Evolutionary conservation across 148 eudicot genomes (phyloP).

Genomic region (Gaultheria prostrata): DNA sequence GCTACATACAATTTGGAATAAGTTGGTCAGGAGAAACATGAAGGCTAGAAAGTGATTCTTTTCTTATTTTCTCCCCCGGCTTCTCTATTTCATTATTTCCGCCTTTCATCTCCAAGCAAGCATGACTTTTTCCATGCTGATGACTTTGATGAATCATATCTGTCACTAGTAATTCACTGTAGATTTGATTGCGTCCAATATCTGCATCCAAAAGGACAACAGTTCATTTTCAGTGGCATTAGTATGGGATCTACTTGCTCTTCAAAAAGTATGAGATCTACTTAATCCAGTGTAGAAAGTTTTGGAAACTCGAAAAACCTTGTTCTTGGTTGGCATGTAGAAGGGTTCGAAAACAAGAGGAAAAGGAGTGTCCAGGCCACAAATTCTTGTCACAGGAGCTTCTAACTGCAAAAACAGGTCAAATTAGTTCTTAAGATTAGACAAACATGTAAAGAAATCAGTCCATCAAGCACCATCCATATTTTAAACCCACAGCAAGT

Average conservation of each 20-base stretch:
- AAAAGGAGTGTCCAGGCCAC: conserved; percentile 94
- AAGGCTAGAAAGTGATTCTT: background rate
- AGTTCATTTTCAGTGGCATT: conserved; percentile 7
- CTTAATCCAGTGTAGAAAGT: background rate
- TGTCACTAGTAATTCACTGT: conserved; percentile 59
- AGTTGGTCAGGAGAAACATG: background rate
- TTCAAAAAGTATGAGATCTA: background rate
- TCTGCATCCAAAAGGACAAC: conserved; percentile 36
- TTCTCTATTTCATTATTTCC: background rate
- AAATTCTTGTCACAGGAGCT: conserved; percentile 90
- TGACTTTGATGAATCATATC: background rate
- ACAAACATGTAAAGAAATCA: background rate
- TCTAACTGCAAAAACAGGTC: conserved; percentile 60
- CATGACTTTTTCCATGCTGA: background rate
- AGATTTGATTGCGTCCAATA: conserved; percentile 79
- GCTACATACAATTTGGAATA: background rate
- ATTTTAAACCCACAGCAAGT: background rate
- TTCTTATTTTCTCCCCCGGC: background rate
- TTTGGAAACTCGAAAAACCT: conserved; percentile 37
- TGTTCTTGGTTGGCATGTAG: conserved; percentile 88
- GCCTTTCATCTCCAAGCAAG: background rate
- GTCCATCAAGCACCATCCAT: background rate
- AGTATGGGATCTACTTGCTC: background rate
- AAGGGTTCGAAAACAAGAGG: conserved; percentile 95
- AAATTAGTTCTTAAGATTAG: background rate